phyloP scores from a whole-genome alignment of 352 stramenopile genomes.

The Pythium coloratum region DNA sequence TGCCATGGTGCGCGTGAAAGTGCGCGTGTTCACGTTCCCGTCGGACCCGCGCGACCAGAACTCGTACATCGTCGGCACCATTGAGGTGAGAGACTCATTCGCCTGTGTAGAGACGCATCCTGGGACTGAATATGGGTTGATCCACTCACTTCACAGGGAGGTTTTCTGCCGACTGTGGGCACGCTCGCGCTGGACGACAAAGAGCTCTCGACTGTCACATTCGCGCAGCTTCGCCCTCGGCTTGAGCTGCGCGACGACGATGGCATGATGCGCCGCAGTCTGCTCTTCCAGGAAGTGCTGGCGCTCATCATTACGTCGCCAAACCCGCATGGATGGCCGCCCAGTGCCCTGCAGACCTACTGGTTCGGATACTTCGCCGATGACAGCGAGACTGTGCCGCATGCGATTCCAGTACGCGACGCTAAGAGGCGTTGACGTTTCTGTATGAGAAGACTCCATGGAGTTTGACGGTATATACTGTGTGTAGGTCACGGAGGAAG shows the following conservation, averaged over 20 bases:
- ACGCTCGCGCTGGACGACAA: slow-evolving; percentile 63
- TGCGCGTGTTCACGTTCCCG: slow-evolving; percentile 77
- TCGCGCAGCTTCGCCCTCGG: slow-evolving; percentile 56
- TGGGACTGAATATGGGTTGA: too few relatives aligned
- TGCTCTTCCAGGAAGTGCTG: slow-evolving; percentile 79
- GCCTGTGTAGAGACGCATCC: too few relatives aligned
- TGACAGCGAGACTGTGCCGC: slow-evolving; percentile 38
- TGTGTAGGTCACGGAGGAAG: slow-evolving; percentile 41
- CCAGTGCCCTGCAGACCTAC: slow-evolving; percentile 70
- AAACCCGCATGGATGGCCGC: slow-evolving; percentile 66
- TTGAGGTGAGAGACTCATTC: slow-evolving; percentile 36
- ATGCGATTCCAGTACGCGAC: slow-evolving; percentile 39
- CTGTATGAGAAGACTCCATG: too few relatives aligned
- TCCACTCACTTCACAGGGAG: slow-evolving; percentile 32
- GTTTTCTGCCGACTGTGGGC: slow-evolving; percentile 59
- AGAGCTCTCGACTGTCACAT: slow-evolving; percentile 56
- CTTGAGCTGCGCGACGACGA: slow-evolving; percentile 69
- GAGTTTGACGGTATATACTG: not conserved
- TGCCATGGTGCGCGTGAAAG: slow-evolving; percentile 56
- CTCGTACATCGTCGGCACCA: slow-evolving; percentile 73
- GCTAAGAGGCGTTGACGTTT: too few relatives aligned
- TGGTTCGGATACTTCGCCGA: slow-evolving; percentile 70
- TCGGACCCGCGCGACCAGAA: slow-evolving; percentile 69
- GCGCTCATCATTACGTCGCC: slow-evolving; percentile 53
- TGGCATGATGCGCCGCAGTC: slow-evolving; percentile 62